Percentiles rank a stretch among this genome's conserved stretches.
phyloP scores from a whole-genome alignment of 2,329 filamentous ascomycete species.

The Pyrenophora teres region DNA sequence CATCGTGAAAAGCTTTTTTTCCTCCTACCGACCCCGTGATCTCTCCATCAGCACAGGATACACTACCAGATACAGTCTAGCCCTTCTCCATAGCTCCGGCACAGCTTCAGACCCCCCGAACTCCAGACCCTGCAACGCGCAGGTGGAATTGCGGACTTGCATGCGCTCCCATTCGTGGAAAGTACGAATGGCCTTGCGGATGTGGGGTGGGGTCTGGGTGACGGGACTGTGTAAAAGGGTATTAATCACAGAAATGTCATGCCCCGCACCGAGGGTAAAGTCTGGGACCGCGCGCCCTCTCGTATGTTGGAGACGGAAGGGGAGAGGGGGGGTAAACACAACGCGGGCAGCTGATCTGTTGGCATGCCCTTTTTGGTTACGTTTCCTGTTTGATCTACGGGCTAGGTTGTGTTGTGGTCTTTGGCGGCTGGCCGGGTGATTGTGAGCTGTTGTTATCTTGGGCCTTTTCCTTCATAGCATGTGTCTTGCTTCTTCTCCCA shows the following conservation, averaged over 20 bases:
- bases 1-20: slow-evolving; percentile 21
- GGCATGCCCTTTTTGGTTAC: neutral
- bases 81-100: neutral
- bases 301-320: neutral
- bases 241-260: slow-evolving; percentile 2
- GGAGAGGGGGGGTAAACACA: slow-evolving; percentile 1
- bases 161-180: slow-evolving; percentile 32
- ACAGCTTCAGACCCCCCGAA: neutral
- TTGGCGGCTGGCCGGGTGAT: no score
- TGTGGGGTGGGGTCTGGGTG: slow-evolving; percentile 1
- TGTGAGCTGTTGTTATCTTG: neutral
- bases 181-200: slow-evolving; percentile 3
- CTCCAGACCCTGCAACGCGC: neutral
- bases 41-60: slow-evolving; percentile 1
- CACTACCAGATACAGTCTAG: slow-evolving; percentile 10
- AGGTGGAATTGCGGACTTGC: slow-evolving; percentile 11
- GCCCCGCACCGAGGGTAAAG: slow-evolving; percentile 13
- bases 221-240: slow-evolving; percentile 3
- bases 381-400: no score
- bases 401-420: no score
- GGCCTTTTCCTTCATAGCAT: neutral
- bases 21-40: neutral
- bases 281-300: neutral
- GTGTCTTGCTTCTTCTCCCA: neutral
- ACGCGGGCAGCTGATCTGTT: slow-evolving; percentile 9